Base-by-base conservation (phyloP, 768 basidiomycete species). In the Tephrocybe sp. region DNA sequence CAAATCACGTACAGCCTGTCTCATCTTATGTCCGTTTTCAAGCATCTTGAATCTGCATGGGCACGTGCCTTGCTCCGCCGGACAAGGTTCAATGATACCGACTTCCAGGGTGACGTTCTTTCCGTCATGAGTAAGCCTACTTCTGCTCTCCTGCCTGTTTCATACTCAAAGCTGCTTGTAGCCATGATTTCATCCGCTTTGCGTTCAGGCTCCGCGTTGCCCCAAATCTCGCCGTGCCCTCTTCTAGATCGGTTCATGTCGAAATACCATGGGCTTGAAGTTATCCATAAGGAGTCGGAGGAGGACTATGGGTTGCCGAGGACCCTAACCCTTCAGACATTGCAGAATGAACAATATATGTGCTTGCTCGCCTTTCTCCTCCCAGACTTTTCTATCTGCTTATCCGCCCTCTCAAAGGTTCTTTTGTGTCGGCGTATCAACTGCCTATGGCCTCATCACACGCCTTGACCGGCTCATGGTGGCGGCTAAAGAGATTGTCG, bases 161-260 rank as follows among this genome's bases (percentile, higher is more conserved):
- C n/a, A 1, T 2, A 34, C 28, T 49, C 21, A 36, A 37, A 12
- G 7, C 5, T 18, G 5, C 4, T 17, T 3, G 10, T 26, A 90
- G 89, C 80, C 26, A 81, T 95, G 79, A 83, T 90, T 48, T 86
- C 90, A 0, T 85, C 84, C 0, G 78, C 90, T 7, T 70, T 95
- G 15, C 79, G 86, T 14, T 85, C 86, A 0, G 91, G 89, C 3
- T 72, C 71, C 6, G 83, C 93, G 0, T 72, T 95, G 2, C 92
- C 92, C 0, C 92, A 94, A 61, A 88, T 94, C 48, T 93, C 91
- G 2, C 91, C 93, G 0, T 88, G 85, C 58, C 91, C 84, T 1
- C 68, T 81, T 7, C 57, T 80, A 0, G 78, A 80, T 54, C 66
- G 79, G 9, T 81, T 78, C 54, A 68, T 72, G 65, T 63, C 70